A percentile compares a stretch with the other conserved stretches of the same genome.
Conservation (phyloP, 2,329 filamentous ascomycete species). For the Neonectria punicea region DNA sequence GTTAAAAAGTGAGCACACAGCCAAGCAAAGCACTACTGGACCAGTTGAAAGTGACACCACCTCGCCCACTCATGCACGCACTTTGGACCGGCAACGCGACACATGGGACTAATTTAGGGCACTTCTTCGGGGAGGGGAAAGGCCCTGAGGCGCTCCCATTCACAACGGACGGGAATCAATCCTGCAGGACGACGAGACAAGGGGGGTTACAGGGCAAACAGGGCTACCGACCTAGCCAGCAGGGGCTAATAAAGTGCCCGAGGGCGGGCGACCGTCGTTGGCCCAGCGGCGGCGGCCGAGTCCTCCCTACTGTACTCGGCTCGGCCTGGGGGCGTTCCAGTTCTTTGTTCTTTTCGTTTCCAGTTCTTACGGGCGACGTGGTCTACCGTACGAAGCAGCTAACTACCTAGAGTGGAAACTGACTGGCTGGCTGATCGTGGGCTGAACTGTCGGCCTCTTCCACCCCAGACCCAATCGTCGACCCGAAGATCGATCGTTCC, state of each 20-base stretch:
- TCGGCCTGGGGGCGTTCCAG: not conserved
- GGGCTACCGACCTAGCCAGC: not conserved
- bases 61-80: slow-evolving; percentile 42
- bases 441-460: not conserved
- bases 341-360: not conserved
- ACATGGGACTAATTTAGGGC: slow-evolving; percentile 3
- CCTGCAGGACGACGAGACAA: not conserved
- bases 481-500: slow-evolving; percentile 20
- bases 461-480: slow-evolving; percentile 20
- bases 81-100: slow-evolving; percentile 34
- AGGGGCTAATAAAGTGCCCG: slow-evolving; percentile 13
- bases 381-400: not conserved
- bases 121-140: not conserved
- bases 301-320: slow-evolving; percentile 6
- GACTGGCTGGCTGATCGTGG: slow-evolving; percentile 9
- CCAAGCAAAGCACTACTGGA: not conserved
- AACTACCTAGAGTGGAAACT: not conserved
- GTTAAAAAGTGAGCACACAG: slow-evolving; percentile 19
- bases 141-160: slow-evolving; percentile 1
- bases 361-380: not conserved
- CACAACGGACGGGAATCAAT: not conserved
- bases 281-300: slow-evolving; percentile 23
- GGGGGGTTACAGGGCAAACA: not conserved
- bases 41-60: slow-evolving; percentile 17
- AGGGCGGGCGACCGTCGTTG: slow-evolving; percentile 10